These are phyloP conservation scores for Ceratobasidium sp. DNA, from an alignment of 1,284 basidiomycete species.

Conservation along the genomic window DNA sequence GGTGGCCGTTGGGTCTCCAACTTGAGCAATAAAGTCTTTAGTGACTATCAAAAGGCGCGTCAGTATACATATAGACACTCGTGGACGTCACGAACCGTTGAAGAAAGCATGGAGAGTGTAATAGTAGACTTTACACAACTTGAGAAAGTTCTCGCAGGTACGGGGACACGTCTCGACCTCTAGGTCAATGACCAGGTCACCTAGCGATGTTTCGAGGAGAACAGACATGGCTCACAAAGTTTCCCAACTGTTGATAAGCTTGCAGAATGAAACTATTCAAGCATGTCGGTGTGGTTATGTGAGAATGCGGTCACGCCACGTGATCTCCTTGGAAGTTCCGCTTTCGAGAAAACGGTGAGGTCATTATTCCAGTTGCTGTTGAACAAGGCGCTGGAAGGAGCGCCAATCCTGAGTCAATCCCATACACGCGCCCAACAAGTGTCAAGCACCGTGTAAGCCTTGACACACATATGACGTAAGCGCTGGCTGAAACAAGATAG, in stretches of 20 bases:
- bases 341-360: too few species aligned
- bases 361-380: too few species aligned
- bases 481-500: too few species aligned
- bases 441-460: too few species aligned
- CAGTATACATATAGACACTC: slow-evolving; percentile 9
- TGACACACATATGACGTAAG: too few species aligned
- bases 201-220: slow-evolving; percentile 94
- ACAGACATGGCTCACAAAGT: slow-evolving; percentile 80
- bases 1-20: slow-evolving; percentile 94
- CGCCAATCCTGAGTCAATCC: too few species aligned
- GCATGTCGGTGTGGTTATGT: slow-evolving; percentile 21
- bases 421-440: too few species aligned
- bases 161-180: slow-evolving; percentile 92
- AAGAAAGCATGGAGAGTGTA: slow-evolving; percentile 98
- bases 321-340: background rate
- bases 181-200: slow-evolving; percentile 96
- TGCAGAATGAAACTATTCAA: slow-evolving; percentile 12
- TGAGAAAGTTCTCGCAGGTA: slow-evolving; percentile 95
- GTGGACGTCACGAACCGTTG: slow-evolving; percentile 72
- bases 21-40: slow-evolving; percentile 96
- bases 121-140: slow-evolving; percentile 96
- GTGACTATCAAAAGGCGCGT: slow-evolving; percentile 71
- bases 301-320: background rate
- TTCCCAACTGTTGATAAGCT: slow-evolving; percentile 8
- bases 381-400: too few species aligned